Evolutionary conservation across 306 rosid genomes (phyloP).

Genomic region (Medicago truncatula): DNA sequence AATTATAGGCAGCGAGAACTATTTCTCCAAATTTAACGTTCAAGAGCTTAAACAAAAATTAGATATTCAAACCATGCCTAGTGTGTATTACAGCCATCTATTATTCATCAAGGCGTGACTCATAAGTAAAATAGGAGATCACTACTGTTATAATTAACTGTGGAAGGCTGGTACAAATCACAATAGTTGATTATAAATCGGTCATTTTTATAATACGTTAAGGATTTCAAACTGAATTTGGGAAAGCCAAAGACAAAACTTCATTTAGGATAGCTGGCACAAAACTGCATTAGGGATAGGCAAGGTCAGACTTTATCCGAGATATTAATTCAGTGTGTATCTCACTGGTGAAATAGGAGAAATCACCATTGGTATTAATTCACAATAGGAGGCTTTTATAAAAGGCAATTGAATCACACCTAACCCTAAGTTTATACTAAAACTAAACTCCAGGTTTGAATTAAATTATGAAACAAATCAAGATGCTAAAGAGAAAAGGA

Average conservation of each 20-base stretch:
- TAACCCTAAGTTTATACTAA: background rate
- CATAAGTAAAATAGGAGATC: background rate
- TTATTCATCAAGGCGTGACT: background rate
- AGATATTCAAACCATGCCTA: background rate
- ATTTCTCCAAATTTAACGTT: background rate
- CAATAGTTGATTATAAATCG: background rate
- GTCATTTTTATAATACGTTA: background rate
- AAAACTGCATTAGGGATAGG: background rate
- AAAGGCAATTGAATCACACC: background rate
- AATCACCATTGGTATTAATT: background rate
- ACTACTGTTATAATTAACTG: background rate
- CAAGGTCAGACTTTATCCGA: background rate
- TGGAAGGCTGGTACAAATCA: background rate
- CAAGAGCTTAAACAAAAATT: background rate
- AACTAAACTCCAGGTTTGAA: background rate
- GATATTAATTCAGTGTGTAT: background rate
- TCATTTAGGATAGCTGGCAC: background rate
- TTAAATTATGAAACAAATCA: constrained; percentile 4
- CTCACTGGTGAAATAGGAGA: background rate
- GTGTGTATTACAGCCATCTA: background rate
- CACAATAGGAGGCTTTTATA: background rate
- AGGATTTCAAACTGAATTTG: background rate
- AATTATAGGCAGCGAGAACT: background rate
- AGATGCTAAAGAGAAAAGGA: background rate
- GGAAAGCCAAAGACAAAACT: background rate